Evolutionary conservation across 1,284 basidiomycete species (phyloP).

Genomic region (Sporisorium iseilematis-ciliati): DNA sequence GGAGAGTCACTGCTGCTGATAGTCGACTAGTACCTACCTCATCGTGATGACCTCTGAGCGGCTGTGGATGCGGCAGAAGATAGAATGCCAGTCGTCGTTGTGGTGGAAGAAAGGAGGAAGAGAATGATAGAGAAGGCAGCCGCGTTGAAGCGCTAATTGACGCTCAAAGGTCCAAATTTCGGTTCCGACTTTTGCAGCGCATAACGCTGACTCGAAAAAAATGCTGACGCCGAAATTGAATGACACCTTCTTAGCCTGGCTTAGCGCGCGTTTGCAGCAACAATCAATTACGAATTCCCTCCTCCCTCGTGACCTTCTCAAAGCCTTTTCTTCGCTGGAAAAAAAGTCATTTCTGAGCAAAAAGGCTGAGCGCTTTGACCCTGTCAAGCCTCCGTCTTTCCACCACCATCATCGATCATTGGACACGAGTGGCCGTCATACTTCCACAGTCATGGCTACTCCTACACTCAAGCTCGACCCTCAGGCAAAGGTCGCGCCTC

Average conservation of each 20-base stretch:
- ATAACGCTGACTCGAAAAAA: slow-evolving; percentile 20
- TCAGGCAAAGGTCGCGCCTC: slow-evolving; percentile 55
- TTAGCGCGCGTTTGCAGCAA: neutral
- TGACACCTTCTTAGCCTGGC: neutral
- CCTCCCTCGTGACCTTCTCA: neutral
- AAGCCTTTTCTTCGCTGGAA: slow-evolving; percentile 7
- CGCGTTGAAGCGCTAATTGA: slow-evolving; percentile 11
- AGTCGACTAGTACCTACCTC: slow-evolving; percentile 14
- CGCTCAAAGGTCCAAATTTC: slow-evolving; percentile 5
- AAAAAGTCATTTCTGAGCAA: slow-evolving; percentile 3
- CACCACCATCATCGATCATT: slow-evolving; percentile 4
- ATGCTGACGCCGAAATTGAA: neutral
- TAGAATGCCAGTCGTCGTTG: neutral
- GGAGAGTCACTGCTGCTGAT: neutral
- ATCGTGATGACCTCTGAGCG: slow-evolving; percentile 4
- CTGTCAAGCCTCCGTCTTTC: neutral
- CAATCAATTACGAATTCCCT: slow-evolving; percentile 8
- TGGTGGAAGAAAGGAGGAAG: slow-evolving; percentile 5
- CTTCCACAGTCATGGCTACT: slow-evolving; percentile 33
- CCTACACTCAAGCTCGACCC: slow-evolving; percentile 56
- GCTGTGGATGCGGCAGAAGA: neutral
- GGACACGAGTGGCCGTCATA: slow-evolving; percentile 15
- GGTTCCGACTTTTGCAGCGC: slow-evolving; percentile 27
- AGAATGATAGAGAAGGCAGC: neutral
- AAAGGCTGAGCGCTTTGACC: slow-evolving; percentile 12